Conservation (phyloP, 2,329 filamentous ascomycete species). For the Sporothrix pseudoabietina region DNA sequence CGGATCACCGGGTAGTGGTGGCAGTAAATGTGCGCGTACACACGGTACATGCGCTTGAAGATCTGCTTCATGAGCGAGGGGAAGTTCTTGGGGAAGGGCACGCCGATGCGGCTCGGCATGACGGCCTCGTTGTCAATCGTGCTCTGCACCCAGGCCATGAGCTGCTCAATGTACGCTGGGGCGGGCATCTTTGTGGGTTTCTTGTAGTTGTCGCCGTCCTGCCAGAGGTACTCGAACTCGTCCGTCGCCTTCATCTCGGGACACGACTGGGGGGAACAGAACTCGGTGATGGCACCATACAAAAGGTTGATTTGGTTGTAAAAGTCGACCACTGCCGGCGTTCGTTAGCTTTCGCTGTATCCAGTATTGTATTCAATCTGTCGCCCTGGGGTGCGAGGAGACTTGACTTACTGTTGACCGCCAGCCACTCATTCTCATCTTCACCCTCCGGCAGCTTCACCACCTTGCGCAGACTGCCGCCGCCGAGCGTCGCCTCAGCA, state of each 20-base stretch:
- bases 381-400: not conserved
- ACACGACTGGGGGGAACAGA: slow-evolving; percentile 95
- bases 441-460: slow-evolving; percentile 97
- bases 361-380: not conserved
- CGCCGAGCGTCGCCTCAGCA: slow-evolving; percentile 93
- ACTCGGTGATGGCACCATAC: slow-evolving; percentile 98
- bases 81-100: slow-evolving; percentile 93
- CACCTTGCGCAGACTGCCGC: slow-evolving; percentile 91
- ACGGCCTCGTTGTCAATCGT: slow-evolving; percentile 95
- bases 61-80: slow-evolving; percentile 86
- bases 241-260: slow-evolving; percentile 99
- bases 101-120: slow-evolving; percentile 92
- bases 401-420: slow-evolving; percentile 79
- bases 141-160: slow-evolving; percentile 95
- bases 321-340: slow-evolving; percentile 84
- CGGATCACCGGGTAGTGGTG: slow-evolving; percentile 98
- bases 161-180: slow-evolving; percentile 94
- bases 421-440: slow-evolving; percentile 96
- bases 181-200: slow-evolving; percentile 97
- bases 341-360: too few species aligned
- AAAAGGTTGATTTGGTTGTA: slow-evolving; percentile 99
- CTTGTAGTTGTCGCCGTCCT: slow-evolving; percentile 92
- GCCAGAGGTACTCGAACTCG: slow-evolving; percentile 99
- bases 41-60: slow-evolving; percentile 98
- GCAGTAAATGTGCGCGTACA: slow-evolving; percentile 99